Conservation (phyloP, 2,329 filamentous ascomycete species). For the Alternaria postmessia region DNA sequence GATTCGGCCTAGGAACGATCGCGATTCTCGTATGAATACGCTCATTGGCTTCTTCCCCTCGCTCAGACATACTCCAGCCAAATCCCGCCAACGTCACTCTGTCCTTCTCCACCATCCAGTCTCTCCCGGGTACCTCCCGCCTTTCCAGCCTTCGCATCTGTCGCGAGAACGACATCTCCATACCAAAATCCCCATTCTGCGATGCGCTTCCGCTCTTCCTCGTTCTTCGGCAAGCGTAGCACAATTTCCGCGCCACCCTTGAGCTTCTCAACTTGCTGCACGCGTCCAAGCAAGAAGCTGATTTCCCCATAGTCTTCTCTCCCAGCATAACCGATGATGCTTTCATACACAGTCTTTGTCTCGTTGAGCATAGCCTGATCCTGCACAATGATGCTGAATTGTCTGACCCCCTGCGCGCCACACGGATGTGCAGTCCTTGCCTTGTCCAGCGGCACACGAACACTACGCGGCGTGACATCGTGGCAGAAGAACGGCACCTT, state of each 20-base stretch:
- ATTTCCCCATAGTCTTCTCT: slow-evolving; percentile 3
- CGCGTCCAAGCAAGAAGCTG: slow-evolving; percentile 24
- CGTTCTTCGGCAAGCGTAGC: slow-evolving; percentile 29
- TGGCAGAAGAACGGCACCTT: slow-evolving; percentile 67
- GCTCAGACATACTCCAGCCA: slow-evolving; percentile 37
- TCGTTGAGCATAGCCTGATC: slow-evolving; percentile 24
- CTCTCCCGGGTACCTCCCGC: slow-evolving; percentile 25
- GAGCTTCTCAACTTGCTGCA: slow-evolving; percentile 23
- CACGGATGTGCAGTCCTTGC: slow-evolving; percentile 59
- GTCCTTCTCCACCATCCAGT: slow-evolving; percentile 23
- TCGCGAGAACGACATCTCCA: slow-evolving; percentile 37
- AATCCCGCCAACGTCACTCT: slow-evolving; percentile 29
- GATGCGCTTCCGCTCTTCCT: slow-evolving; percentile 26
- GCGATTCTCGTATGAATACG: background rate
- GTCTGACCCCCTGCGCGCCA: slow-evolving; percentile 57
- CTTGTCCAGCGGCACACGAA: slow-evolving; percentile 61
- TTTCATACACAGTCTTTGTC: slow-evolving; percentile 20
- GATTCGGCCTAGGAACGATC: too few relatives aligned
- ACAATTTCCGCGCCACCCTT: slow-evolving; percentile 27
- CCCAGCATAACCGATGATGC: slow-evolving; percentile 23
- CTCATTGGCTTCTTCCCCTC: background rate
- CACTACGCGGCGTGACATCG: slow-evolving; percentile 65
- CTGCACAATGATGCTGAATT: slow-evolving; percentile 38
- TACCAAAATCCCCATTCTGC: slow-evolving; percentile 33
- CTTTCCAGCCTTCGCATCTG: slow-evolving; percentile 17